phyloP scores from a whole-genome alignment of 305 asterid genomes.

The Solanum hybrid region DNA sequence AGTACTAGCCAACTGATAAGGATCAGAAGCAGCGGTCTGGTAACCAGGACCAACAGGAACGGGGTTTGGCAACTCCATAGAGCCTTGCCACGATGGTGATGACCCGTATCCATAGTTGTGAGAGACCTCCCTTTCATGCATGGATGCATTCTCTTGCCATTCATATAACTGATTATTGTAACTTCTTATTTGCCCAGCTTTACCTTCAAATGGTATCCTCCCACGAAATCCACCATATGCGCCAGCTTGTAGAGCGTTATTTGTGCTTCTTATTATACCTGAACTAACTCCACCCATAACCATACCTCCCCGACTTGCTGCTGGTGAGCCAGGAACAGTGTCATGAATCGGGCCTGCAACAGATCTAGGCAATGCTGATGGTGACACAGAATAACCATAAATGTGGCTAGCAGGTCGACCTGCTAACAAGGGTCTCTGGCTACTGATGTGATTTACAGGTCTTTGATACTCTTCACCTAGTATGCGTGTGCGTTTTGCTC shows the following conservation, averaged over 20 bases:
- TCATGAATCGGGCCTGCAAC: conserved; percentile 39
- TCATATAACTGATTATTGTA: conserved; percentile 24
- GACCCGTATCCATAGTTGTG: conserved; percentile 27
- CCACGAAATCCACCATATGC: conserved; percentile 27
- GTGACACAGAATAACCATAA: conserved; percentile 27
- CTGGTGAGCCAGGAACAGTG: conserved; percentile 7
- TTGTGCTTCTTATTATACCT: conserved; percentile 15
- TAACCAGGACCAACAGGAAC: conserved; percentile 24
- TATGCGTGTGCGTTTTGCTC: conserved; percentile 37
- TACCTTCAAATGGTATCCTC: conserved; percentile 16
- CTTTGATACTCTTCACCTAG: neutral
- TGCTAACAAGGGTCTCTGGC: neutral
- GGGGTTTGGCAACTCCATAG: conserved; percentile 24
- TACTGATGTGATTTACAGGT: neutral
- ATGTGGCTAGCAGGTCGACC: conserved; percentile 12
- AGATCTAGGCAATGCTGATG: conserved; percentile 33
- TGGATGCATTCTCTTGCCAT: conserved; percentile 30
- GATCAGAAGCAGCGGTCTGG: conserved; percentile 35
- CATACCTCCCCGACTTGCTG: conserved; percentile 11
- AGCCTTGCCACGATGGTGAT: conserved; percentile 31
- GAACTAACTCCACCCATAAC: conserved; percentile 13
- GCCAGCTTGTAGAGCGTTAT: conserved; percentile 12
- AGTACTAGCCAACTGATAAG: conserved; percentile 59
- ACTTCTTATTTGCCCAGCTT: conserved; percentile 11
- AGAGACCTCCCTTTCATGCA: conserved; percentile 21